phyloP scores from a whole-genome alignment of 345 rosid species.

The Ceriops zippeliana region DNA sequence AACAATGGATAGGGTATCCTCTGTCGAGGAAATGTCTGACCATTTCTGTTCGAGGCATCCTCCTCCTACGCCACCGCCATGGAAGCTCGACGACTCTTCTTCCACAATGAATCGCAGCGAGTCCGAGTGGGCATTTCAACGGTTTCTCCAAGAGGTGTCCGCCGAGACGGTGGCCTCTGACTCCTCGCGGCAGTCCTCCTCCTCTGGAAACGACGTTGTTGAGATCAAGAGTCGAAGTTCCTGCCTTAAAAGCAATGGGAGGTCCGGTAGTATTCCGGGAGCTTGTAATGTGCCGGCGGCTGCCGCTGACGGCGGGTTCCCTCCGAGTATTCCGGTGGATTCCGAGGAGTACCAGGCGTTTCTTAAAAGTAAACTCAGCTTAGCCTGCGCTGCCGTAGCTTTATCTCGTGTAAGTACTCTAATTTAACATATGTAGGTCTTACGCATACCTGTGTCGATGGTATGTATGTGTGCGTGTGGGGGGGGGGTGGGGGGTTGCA shows the following conservation, averaged over 20 bases:
- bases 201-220: conserved; percentile 13
- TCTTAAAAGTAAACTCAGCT: conserved; percentile 25
- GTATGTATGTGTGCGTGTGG: neutral
- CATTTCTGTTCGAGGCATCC: conserved; percentile 19
- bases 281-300: neutral
- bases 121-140: conserved; percentile 31
- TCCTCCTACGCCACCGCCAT: neutral
- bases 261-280: neutral
- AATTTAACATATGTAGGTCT: neutral
- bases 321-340: conserved; percentile 20
- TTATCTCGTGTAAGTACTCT: conserved; percentile 22
- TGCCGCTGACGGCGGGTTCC: neutral
- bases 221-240: neutral
- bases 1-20: conserved; percentile 22
- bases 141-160: conserved; percentile 24
- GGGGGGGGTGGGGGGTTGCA: too few species aligned
- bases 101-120: conserved; percentile 25
- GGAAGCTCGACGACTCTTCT: neutral
- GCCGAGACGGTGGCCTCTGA: conserved; percentile 2
- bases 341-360: conserved; percentile 25
- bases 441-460: neutral
- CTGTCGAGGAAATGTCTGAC: conserved; percentile 15
- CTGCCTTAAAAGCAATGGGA: neutral
- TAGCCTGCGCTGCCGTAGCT: conserved; percentile 34
- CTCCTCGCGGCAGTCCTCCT: conserved; percentile 5